phyloP scores from a whole-genome alignment of 805 yeast species.

The Candida sphagnicola region DNA sequence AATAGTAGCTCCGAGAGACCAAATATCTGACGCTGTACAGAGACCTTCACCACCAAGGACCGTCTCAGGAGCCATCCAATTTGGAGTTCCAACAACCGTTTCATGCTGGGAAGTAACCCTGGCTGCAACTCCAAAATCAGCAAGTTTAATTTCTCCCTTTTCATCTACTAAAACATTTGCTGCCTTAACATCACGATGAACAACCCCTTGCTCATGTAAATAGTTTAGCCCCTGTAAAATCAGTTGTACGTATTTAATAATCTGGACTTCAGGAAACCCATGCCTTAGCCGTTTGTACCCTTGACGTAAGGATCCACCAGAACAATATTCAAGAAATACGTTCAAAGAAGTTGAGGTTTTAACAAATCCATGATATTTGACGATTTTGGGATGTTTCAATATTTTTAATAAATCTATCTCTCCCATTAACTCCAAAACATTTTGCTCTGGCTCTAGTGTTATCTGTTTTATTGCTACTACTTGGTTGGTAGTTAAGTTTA shows the following conservation, averaged over 20 bases:
- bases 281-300: slow-evolving; percentile 45
- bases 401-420: slow-evolving; percentile 66
- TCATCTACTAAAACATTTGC: slow-evolving; percentile 78
- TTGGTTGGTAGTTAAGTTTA: slow-evolving; percentile 60
- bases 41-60: slow-evolving; percentile 77
- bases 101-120: slow-evolving; percentile 34
- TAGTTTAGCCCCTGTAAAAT: slow-evolving; percentile 59
- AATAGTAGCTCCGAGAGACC: slow-evolving; percentile 95
- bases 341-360: slow-evolving; percentile 49
- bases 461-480: slow-evolving; percentile 81
- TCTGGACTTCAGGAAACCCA: slow-evolving; percentile 52
- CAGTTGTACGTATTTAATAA: slow-evolving; percentile 47
- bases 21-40: slow-evolving; percentile 82
- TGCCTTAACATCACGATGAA: slow-evolving; percentile 88
- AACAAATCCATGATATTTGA: slow-evolving; percentile 65
- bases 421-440: slow-evolving; percentile 49
- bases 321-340: slow-evolving; percentile 58
- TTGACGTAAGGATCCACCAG: slow-evolving; percentile 62
- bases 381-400: slow-evolving; percentile 62
- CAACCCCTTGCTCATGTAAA: slow-evolving; percentile 68
- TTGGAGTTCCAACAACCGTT: slow-evolving; percentile 78
- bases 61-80: slow-evolving; percentile 99
- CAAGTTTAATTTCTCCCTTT: slow-evolving; percentile 70
- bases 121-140: slow-evolving; percentile 96
- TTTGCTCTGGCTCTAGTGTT: slow-evolving; percentile 47